Conservation (phyloP, 2,329 filamentous ascomycete species). For the Diaporthe helianthi region DNA sequence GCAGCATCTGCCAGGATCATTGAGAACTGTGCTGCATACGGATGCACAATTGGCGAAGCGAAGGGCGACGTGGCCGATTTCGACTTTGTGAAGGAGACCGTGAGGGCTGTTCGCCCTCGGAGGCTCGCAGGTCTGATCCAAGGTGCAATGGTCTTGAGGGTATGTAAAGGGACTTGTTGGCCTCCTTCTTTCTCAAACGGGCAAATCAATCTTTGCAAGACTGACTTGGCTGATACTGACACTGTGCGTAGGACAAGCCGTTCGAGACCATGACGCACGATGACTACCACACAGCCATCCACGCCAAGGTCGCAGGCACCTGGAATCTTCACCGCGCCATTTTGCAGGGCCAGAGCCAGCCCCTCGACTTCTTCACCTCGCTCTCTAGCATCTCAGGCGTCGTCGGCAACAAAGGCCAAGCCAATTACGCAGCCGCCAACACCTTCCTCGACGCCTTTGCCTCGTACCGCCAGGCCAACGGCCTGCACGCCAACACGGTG, state of each 20-base stretch:
- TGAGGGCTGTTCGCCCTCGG: no score
- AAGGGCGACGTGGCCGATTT: constrained; percentile 36
- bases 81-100: neutral
- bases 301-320: no score
- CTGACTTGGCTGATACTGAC: neutral
- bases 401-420: constrained; percentile 47
- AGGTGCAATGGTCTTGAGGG: neutral
- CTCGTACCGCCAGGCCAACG: constrained; percentile 43
- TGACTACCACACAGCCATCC: no score
- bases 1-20: constrained; percentile 39
- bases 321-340: no score
- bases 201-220: no score
- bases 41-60: constrained; percentile 34
- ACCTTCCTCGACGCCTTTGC: constrained; percentile 50
- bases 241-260: no score
- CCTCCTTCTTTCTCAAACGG: no score
- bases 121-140: constrained; percentile 30
- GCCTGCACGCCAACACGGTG: constrained; percentile 46
- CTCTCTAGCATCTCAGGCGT: constrained; percentile 39
- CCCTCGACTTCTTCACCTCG: neutral
- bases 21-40: constrained; percentile 32
- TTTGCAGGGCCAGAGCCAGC: no score
- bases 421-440: constrained; percentile 52
- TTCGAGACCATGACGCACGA: no score
- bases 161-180: neutral